phyloP scores from a whole-genome alignment of 257 asterid species.

The Mitragyna speciosa region DNA sequence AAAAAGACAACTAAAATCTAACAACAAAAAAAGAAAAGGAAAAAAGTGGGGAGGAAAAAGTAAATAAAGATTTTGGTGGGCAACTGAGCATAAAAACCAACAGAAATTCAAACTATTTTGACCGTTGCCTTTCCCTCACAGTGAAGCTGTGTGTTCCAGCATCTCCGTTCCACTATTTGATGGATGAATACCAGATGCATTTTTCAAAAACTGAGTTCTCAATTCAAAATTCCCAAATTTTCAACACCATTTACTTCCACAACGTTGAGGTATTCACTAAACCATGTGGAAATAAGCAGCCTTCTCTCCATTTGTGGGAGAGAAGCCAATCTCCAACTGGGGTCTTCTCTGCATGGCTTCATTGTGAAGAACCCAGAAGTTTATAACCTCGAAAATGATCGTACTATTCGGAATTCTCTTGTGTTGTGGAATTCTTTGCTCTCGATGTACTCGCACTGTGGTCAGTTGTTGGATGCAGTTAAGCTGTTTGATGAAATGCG shows the following conservation, averaged over 20 bases:
- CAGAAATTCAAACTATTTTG: neutral
- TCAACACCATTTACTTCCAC: conserved; percentile 25
- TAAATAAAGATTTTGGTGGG: no score
- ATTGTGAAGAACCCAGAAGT: conserved; percentile 54
- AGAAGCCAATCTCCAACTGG: conserved; percentile 53
- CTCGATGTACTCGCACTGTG: conserved; percentile 46
- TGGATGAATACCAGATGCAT: conserved; percentile 55
- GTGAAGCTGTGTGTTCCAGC: neutral
- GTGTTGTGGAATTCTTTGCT: conserved; percentile 61
- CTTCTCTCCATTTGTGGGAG: conserved; percentile 51
- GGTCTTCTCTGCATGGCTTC: conserved; percentile 69
- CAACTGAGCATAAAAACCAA: no score
- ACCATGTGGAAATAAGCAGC: conserved; percentile 38
- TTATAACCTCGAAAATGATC: conserved; percentile 8
- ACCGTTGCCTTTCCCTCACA: neutral
- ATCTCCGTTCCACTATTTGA: conserved; percentile 10
- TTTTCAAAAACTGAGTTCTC: conserved; percentile 26
- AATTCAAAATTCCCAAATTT: conserved; percentile 16
- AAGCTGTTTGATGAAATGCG: conserved; percentile 80
- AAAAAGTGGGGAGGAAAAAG: no score
- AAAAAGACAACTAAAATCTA: no score
- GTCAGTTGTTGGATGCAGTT: conserved; percentile 42
- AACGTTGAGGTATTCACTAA: conserved; percentile 18
- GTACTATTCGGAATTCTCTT: neutral
- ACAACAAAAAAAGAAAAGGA: no score